Percentiles rank a stretch among this genome's conserved stretches.
phyloP scores from a whole-genome alignment of 805 yeast genomes.

The Monosporozyma servazzii region DNA sequence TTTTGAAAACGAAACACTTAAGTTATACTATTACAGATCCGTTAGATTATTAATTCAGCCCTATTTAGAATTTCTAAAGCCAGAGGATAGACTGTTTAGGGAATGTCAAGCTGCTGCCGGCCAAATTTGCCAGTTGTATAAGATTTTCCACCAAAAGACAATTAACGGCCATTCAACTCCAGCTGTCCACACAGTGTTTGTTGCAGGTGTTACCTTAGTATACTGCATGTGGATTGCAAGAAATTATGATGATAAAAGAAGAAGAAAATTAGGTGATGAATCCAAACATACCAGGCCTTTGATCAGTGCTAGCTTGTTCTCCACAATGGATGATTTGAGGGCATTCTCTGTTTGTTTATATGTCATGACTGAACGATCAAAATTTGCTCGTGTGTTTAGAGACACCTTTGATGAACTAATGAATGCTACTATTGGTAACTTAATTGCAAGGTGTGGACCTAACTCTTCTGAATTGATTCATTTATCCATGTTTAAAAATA shows the following conservation, averaged over 20 bases:
- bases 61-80: slow-evolving; percentile 50
- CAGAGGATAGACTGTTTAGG: slow-evolving; percentile 48
- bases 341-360: slow-evolving; percentile 62
- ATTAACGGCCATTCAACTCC: slow-evolving; percentile 56
- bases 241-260: slow-evolving; percentile 48
- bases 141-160: slow-evolving; percentile 54
- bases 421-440: slow-evolving; percentile 54
- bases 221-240: slow-evolving; percentile 61
- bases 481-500: neutral
- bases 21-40: slow-evolving; percentile 50
- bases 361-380: slow-evolving; percentile 58
- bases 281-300: slow-evolving; percentile 54
- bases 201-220: slow-evolving; percentile 58
- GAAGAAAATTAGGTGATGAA: slow-evolving; percentile 46
- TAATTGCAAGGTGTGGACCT: slow-evolving; percentile 55
- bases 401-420: slow-evolving; percentile 61
- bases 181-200: slow-evolving; percentile 58
- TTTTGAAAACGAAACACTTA: slow-evolving; percentile 50
- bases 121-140: slow-evolving; percentile 54
- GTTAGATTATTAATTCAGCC: slow-evolving; percentile 57
- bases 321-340: slow-evolving; percentile 52
- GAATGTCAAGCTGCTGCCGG: slow-evolving; percentile 71
- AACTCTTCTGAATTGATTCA: slow-evolving; percentile 47
- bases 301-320: slow-evolving; percentile 43
- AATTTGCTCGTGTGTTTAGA: slow-evolving; percentile 51